A percentile compares a stretch with the other conserved stretches of the same genome.
Conservation (phyloP, 2,329 filamentous ascomycete species). For the Aspergillus tanneri region DNA sequence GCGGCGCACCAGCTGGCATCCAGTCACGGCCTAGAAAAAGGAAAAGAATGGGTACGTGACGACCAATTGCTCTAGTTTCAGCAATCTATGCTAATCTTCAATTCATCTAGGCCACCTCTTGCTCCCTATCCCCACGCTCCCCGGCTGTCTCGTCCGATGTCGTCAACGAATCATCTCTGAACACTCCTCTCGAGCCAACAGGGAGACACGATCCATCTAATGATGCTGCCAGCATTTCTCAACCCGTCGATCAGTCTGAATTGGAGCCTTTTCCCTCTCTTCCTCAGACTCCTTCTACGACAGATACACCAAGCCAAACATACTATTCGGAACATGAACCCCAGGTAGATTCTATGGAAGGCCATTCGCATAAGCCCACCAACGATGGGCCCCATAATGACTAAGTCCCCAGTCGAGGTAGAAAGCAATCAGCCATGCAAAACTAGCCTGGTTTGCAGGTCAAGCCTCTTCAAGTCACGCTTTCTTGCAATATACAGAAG, state of each 20-base stretch:
- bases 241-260: slow-evolving; percentile 18
- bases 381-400: background rate
- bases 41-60: slow-evolving; percentile 32
- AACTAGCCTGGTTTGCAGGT: slow-evolving; percentile 3
- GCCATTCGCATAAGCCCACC: background rate
- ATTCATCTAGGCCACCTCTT: slow-evolving; percentile 13
- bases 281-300: slow-evolving; percentile 19
- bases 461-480: background rate
- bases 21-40: slow-evolving; percentile 50
- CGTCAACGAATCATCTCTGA: slow-evolving; percentile 6
- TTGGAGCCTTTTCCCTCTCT: slow-evolving; percentile 39
- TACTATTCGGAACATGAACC: background rate
- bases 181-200: slow-evolving; percentile 13
- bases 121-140: slow-evolving; percentile 11
- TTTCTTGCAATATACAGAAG: background rate
- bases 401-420: background rate
- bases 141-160: slow-evolving; percentile 7
- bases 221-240: slow-evolving; percentile 10
- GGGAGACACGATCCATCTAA: slow-evolving; percentile 10
- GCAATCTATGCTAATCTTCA: slow-evolving; percentile 2
- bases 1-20: slow-evolving; percentile 57
- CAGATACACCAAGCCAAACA: background rate
- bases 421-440: background rate
- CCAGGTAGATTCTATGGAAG: background rate
- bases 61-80: background rate